Conservation (phyloP, 805 yeast genomes). For the Saturnispora saitoi region DNA sequence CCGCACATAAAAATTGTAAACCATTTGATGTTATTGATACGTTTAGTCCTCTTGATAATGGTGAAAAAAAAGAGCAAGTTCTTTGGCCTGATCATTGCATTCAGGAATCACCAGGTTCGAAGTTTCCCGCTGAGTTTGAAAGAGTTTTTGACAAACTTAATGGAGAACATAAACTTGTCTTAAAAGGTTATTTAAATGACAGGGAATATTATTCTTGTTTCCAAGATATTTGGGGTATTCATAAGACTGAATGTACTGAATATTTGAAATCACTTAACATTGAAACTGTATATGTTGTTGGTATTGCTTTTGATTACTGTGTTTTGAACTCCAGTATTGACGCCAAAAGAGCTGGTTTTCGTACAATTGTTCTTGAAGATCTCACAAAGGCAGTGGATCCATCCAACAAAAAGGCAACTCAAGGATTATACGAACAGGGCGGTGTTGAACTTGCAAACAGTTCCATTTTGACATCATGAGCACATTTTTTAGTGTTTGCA, state of each 20-base stretch:
- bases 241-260: conserved; percentile 55
- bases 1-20: conserved; percentile 37
- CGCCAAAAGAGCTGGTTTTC: conserved; percentile 50
- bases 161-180: conserved; percentile 35
- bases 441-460: conserved; percentile 26
- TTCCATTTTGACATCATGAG: conserved; percentile 9
- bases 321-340: conserved; percentile 73
- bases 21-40: conserved; percentile 48
- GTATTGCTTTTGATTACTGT: conserved; percentile 82
- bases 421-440: conserved; percentile 21
- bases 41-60: conserved; percentile 38
- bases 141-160: conserved; percentile 22
- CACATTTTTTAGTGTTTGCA: neutral
- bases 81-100: conserved; percentile 94
- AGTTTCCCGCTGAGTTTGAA: conserved; percentile 45
- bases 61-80: conserved; percentile 32
- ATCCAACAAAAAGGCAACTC: conserved; percentile 30
- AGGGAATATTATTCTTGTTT: conserved; percentile 87
- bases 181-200: conserved; percentile 64
- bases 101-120: conserved; percentile 59
- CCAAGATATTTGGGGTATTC: conserved; percentile 65
- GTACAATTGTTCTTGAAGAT: conserved; percentile 51
- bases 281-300: conserved; percentile 62
- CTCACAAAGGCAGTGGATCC: conserved; percentile 50
- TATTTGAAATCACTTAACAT: conserved; percentile 40